Conservation (phyloP, 2,329 filamentous ascomycete genomes). For the Fusarium sp. region DNA sequence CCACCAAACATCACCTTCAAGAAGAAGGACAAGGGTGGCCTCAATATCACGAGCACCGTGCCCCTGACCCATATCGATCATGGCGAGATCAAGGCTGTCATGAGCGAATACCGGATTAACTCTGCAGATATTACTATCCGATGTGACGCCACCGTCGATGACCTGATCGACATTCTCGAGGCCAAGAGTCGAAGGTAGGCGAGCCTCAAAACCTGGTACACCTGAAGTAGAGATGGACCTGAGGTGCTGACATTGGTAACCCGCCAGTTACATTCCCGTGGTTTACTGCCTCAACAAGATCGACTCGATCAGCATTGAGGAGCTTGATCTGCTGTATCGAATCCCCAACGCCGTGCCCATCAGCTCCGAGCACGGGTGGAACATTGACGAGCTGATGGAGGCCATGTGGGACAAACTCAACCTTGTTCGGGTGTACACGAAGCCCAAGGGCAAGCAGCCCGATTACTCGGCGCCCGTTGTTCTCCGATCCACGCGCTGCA, state of each 20-base stretch:
- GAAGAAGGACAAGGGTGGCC: constrained; percentile 98
- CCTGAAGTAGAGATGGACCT: neutral
- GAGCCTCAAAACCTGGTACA: constrained; percentile 10
- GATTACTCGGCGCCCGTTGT: constrained; percentile 95
- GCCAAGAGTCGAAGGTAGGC: constrained; percentile 79
- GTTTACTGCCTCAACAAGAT: constrained; percentile 99
- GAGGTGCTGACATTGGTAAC: constrained; percentile 26
- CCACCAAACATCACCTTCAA: constrained; percentile 99
- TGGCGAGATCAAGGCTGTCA: constrained; percentile 97
- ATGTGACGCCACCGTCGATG: constrained; percentile 97
- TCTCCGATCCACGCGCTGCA: constrained; percentile 83
- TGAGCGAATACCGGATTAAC: constrained; percentile 96
- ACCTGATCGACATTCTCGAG: constrained; percentile 95
- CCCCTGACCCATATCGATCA: constrained; percentile 92
- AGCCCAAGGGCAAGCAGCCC: constrained; percentile 94
- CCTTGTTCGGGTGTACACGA: constrained; percentile 93
- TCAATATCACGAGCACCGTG: constrained; percentile 95
- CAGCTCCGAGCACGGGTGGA: constrained; percentile 98
- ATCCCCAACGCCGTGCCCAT: constrained; percentile 98
- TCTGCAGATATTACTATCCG: constrained; percentile 98
- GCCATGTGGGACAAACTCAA: constrained; percentile 98
- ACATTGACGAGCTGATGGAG: constrained; percentile 95
- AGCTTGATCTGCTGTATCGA: constrained; percentile 93
- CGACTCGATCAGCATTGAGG: constrained; percentile 96
- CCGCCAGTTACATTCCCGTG: constrained; percentile 92